These are phyloP conservation scores for Kurtzmaniella fragi DNA, from an alignment of 805 yeast species.

Conservation along the genomic window DNA sequence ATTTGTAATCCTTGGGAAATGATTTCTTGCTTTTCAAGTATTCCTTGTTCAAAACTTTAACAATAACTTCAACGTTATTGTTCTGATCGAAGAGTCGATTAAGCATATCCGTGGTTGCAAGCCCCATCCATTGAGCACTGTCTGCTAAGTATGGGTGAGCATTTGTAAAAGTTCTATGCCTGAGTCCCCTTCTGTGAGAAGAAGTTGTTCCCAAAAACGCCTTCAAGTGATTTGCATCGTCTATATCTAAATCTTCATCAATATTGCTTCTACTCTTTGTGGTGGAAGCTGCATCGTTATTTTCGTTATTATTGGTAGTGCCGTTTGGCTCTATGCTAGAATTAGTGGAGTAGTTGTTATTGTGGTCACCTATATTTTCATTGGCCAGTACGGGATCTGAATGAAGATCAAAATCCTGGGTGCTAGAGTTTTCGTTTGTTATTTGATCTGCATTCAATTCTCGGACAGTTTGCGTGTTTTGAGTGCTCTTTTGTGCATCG, in stretches of 20 bases:
- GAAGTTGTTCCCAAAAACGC: constrained; percentile 3
- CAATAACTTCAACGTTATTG: constrained; percentile 27
- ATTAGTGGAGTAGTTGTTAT: neutral
- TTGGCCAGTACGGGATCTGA: too few relatives aligned
- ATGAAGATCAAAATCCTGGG: too few relatives aligned
- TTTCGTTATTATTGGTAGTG: neutral
- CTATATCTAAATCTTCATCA: neutral
- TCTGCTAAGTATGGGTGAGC: constrained; percentile 42
- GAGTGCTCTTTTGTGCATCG: too few relatives aligned
- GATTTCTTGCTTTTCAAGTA: constrained; percentile 25
- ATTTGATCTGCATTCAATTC: too few relatives aligned
- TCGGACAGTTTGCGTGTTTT: too few relatives aligned
- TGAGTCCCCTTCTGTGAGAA: constrained; percentile 20
- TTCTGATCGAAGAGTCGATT: constrained; percentile 34
- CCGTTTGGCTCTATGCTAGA: neutral
- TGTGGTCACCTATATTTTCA: neutral
- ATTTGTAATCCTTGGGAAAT: constrained; percentile 37
- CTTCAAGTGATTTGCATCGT: constrained; percentile 2
- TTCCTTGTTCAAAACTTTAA: constrained; percentile 29
- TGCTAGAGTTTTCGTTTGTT: too few relatives aligned
- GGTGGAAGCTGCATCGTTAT: neutral
- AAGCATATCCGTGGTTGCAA: constrained; percentile 28
- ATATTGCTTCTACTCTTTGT: neutral
- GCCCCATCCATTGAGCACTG: constrained; percentile 40
- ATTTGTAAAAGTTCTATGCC: constrained; percentile 40